phyloP scores from a whole-genome alignment of 257 asterid genomes.

The Eustoma russellianum region DNA sequence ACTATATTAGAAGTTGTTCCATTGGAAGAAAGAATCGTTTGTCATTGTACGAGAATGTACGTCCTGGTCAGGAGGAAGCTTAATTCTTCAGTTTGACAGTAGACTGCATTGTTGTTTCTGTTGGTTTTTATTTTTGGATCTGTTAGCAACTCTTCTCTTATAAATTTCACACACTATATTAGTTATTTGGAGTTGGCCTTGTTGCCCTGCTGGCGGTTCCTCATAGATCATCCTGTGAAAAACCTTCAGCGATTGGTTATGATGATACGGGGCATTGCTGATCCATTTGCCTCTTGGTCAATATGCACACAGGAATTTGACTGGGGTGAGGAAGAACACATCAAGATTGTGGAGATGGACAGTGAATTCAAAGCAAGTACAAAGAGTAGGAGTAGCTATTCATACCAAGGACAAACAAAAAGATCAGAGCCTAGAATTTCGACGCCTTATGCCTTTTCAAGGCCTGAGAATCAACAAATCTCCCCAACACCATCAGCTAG shows the following conservation, averaged over 20 bases:
- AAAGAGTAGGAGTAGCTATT: slow-evolving; percentile 57
- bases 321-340: slow-evolving; percentile 54
- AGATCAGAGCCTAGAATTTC: slow-evolving; percentile 30
- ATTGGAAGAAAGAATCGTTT: neutral
- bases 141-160: neutral
- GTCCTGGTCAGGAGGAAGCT: neutral
- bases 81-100: neutral
- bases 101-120: neutral
- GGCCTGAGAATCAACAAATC: slow-evolving; percentile 39
- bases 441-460: slow-evolving; percentile 19
- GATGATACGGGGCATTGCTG: slow-evolving; percentile 88
- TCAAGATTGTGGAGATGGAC: slow-evolving; percentile 95
- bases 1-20: neutral
- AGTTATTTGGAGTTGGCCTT: slow-evolving; percentile 88
- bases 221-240: slow-evolving; percentile 41
- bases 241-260: slow-evolving; percentile 59
- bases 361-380: slow-evolving; percentile 52
- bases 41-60: too few species aligned
- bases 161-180: slow-evolving; percentile 6
- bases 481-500: slow-evolving; percentile 58
- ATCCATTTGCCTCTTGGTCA: slow-evolving; percentile 1
- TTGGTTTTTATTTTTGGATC: too few species aligned
- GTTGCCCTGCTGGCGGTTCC: slow-evolving; percentile 70
- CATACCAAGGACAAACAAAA: slow-evolving; percentile 42
- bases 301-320: slow-evolving; percentile 40